Percentiles rank a stretch among this genome's conserved stretches.
phyloP scores from a whole-genome alignment of 2,329 filamentous ascomycete genomes.

The Colletotrichum euphorbiae region DNA sequence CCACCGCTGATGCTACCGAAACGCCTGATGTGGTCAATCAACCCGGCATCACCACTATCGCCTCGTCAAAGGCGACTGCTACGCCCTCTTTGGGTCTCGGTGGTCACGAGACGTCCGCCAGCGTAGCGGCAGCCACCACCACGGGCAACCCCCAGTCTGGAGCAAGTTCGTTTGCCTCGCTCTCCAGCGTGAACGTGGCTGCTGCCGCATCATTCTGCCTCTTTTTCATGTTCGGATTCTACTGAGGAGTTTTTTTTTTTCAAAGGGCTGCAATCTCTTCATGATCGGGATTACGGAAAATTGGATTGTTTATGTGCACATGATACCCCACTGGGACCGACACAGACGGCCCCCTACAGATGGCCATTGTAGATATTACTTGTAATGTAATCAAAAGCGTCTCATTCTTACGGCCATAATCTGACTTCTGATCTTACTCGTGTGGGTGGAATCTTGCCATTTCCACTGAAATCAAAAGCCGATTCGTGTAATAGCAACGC shows the following conservation, averaged over 20 bases:
- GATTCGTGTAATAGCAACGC: no score
- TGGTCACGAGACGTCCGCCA: slow-evolving; percentile 50
- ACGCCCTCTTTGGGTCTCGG: slow-evolving; percentile 47
- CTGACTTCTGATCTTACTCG: neutral
- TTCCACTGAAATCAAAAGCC: no score
- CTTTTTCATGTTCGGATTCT: slow-evolving; percentile 21
- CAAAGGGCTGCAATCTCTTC: slow-evolving; percentile 2
- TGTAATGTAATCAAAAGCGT: slow-evolving; percentile 38
- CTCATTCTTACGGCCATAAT: slow-evolving; percentile 24
- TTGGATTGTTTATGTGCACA: slow-evolving; percentile 41
- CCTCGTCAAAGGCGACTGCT: slow-evolving; percentile 35
- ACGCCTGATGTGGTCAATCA: slow-evolving; percentile 29
- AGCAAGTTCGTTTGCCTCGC: slow-evolving; percentile 15
- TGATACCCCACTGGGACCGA: slow-evolving; percentile 44
- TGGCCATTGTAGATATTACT: slow-evolving; percentile 35
- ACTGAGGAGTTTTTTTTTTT: slow-evolving; percentile 24
- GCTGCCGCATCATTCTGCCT: slow-evolving; percentile 24
- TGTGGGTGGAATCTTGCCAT: neutral
- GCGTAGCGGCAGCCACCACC: slow-evolving; percentile 39
- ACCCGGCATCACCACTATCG: slow-evolving; percentile 18
- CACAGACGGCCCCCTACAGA: slow-evolving; percentile 33
- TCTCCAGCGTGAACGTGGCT: slow-evolving; percentile 16
- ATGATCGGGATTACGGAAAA: slow-evolving; percentile 32
- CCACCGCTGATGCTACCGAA: neutral
- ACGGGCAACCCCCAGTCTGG: slow-evolving; percentile 12